Evolutionary conservation across 1,284 basidiomycete genomes (phyloP).

Genomic region (Puccinia polysora): DNA sequence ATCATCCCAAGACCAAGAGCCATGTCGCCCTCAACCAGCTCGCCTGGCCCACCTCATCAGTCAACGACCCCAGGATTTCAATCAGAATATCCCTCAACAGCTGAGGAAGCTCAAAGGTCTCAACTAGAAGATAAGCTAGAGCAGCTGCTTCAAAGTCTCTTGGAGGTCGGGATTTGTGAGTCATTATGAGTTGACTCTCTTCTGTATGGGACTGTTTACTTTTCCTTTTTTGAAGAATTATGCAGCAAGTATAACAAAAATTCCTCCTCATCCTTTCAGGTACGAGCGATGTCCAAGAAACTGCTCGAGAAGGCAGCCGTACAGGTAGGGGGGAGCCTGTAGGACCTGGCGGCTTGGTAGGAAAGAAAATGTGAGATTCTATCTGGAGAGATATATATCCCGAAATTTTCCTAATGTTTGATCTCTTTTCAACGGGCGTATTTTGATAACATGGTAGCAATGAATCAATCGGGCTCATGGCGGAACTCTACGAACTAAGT

Average conservation of each 20-base stretch:
- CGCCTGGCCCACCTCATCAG: constrained; percentile 1
- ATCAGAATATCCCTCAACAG: not conserved
- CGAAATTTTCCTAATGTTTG: not conserved
- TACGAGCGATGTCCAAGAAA: constrained; percentile 37
- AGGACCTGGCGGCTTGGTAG: constrained; percentile 34
- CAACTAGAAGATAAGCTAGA: constrained; percentile 40
- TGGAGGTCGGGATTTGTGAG: constrained; percentile 40
- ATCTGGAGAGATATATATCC: too few species aligned
- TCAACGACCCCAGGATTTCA: constrained; percentile 25
- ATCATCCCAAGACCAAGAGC: too few species aligned
- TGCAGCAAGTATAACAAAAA: too few species aligned
- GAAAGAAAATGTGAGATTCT: constrained; percentile 37
- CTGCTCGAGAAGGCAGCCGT: constrained; percentile 19
- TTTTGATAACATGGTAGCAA: constrained; percentile 15
- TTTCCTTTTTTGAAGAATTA: too few species aligned
- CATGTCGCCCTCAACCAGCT: constrained; percentile 23
- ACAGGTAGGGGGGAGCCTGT: constrained; percentile 18
- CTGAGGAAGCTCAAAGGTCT: constrained; percentile 24
- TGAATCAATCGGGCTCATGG: constrained; percentile 34
- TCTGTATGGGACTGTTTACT: not conserved
- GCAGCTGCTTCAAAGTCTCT: constrained; percentile 24
- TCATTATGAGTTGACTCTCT: not conserved
- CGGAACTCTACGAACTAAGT: constrained; percentile 32
- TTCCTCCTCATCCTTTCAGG: constrained; percentile 3
- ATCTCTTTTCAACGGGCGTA: not conserved